phyloP scores from a whole-genome alignment of 306 rosid species.

The Glycine soja region DNA sequence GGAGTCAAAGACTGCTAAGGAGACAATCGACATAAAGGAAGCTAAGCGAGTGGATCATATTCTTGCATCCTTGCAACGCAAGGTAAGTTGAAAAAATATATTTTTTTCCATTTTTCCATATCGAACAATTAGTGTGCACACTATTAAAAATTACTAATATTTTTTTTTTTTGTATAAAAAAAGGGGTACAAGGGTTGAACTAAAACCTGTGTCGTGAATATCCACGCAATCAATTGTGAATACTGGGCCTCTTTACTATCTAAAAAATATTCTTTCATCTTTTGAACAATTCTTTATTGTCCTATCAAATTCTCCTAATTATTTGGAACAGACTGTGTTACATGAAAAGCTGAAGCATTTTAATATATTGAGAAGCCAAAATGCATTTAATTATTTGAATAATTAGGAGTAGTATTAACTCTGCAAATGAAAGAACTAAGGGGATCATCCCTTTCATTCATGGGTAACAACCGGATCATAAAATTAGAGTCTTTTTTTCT shows the following conservation, averaged over 20 bases:
- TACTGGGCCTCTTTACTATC: neutral
- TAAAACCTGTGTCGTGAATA: slow-evolving; percentile 22
- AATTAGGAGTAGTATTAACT: slow-evolving; percentile 3
- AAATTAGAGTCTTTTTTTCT: neutral
- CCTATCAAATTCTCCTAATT: neutral
- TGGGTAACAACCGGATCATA: neutral
- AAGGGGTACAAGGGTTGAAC: slow-evolving; percentile 9
- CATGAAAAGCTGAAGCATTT: neutral
- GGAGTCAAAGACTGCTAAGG: slow-evolving; percentile 73
- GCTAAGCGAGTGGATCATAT: slow-evolving; percentile 80
- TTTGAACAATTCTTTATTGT: neutral
- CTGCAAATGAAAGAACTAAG: neutral
- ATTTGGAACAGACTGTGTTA: neutral
- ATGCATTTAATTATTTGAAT: neutral
- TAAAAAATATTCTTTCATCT: neutral
- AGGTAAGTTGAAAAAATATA: slow-evolving; percentile 53
- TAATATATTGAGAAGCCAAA: slow-evolving; percentile 10
- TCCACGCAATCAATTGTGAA: slow-evolving; percentile 25
- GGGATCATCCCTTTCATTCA: neutral
- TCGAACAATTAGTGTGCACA: slow-evolving; percentile 17
- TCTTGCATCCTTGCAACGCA: slow-evolving; percentile 82
- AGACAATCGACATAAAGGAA: slow-evolving; percentile 77
- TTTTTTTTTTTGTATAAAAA: neutral
- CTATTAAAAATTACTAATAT: neutral
- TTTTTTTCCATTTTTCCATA: slow-evolving; percentile 27